Conservation (phyloP, 208 protist genomes). For the Leishmania major region DNA sequence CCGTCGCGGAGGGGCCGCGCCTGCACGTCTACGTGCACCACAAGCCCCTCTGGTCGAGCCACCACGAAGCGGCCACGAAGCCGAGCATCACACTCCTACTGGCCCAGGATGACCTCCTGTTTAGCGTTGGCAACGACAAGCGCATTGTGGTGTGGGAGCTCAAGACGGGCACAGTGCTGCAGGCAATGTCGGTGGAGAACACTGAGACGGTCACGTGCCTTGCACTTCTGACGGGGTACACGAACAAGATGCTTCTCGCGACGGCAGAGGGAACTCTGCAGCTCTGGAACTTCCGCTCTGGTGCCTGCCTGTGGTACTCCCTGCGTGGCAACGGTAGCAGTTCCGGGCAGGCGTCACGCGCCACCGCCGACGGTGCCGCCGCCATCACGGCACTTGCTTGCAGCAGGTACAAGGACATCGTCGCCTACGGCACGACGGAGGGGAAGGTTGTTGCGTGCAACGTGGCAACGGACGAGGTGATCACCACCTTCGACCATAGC, state of each 20-base stretch:
- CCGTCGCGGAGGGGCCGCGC: slow-evolving; percentile 74
- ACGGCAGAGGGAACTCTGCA: slow-evolving; percentile 80
- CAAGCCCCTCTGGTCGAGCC: slow-evolving; percentile 74
- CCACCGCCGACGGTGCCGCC: background rate
- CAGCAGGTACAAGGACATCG: slow-evolving; percentile 83
- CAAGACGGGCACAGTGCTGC: slow-evolving; percentile 63
- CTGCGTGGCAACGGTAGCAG: slow-evolving; percentile 12
- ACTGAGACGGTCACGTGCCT: slow-evolving; percentile 65
- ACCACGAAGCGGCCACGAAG: slow-evolving; percentile 58
- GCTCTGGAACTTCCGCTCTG: slow-evolving; percentile 89
- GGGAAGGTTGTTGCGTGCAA: slow-evolving; percentile 79
- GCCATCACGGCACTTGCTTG: slow-evolving; percentile 62
- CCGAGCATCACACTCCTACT: slow-evolving; percentile 55
- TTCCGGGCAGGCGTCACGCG: background rate
- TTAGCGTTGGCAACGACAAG: slow-evolving; percentile 73
- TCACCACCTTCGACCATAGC: slow-evolving; percentile 74
- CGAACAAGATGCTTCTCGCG: slow-evolving; percentile 86
- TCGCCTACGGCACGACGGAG: slow-evolving; percentile 79
- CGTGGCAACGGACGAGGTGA: slow-evolving; percentile 57
- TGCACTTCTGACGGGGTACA: slow-evolving; percentile 67
- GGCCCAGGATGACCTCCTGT: slow-evolving; percentile 82
- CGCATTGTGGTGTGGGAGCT: slow-evolving; percentile 75
- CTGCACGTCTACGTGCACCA: slow-evolving; percentile 82
- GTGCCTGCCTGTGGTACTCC: slow-evolving; percentile 69
- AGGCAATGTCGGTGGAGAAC: slow-evolving; percentile 60